Base-by-base conservation (phyloP, 1,284 basidiomycete genomes). In the Thelephora terrestris region DNA sequence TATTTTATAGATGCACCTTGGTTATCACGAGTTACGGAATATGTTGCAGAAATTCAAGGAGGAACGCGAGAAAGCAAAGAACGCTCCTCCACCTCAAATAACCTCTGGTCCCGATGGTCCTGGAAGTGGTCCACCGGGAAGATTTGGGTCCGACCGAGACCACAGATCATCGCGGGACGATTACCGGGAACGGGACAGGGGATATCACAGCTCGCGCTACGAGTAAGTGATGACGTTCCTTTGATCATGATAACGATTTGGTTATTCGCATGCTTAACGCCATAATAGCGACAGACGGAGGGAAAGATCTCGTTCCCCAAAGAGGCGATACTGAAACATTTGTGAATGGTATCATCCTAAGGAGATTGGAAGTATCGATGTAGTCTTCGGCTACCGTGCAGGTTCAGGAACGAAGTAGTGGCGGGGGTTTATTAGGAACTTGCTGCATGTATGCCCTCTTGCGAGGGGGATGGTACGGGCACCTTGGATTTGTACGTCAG, bases 21-120 rank as follows among this genome's bases (percentile, higher is more conserved):
- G 96, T 9, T 99, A 99, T 69, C 91, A 97, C 64, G 93, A 98
- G 68, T 74, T 99, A 54, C 86, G 96, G 49, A 92, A 95, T 70
- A 87, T 96, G 77, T 78, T 99, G 52, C 66, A 73, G 47, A 88
- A 90, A 63, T 95, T 93, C 67, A 82, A 81, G 55, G 89, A 91
- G 63, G 85, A 91, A 50, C 80, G 90, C 48, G 86, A 91, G 67
- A 87, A 89, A 64, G 82, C 85, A 52, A 86, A 87, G 65, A 71
- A 70, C 63, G 74, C 67, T 34, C 71, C 78, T 40, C 70, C 75
- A 36, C 64, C 62, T 9, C 53, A 67, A 45, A 57, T 64, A 7
- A 58, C 61, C 4, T 55, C 57, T 12, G 55, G 61, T 34, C 57
- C 66, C 40, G 56, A 59, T 27, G 62, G 68, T 25, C 53, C 65